phyloP scores from a whole-genome alignment of 768 basidiomycete genomes.

The Cystobasidium tubakii region DNA sequence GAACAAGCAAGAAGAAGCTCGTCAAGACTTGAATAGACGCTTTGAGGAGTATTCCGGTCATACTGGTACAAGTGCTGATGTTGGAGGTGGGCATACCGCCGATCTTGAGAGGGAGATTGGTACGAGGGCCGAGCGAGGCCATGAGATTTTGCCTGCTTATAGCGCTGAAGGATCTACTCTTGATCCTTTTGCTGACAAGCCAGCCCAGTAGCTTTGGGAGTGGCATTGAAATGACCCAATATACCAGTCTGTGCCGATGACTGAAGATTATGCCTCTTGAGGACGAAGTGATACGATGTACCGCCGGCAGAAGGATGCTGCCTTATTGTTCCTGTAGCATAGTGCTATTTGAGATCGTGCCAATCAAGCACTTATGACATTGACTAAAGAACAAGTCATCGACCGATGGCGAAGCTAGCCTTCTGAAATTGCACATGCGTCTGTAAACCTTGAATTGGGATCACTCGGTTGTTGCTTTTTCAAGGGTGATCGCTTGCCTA shows the following conservation, averaged over 20 bases:
- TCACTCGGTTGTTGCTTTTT: not conserved
- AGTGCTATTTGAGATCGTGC: too few relatives aligned
- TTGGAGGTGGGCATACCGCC: not conserved
- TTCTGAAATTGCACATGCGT: not conserved
- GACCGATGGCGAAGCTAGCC: too few relatives aligned
- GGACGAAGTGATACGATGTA: too few relatives aligned
- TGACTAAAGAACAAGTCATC: too few relatives aligned
- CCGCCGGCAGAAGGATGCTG: too few relatives aligned
- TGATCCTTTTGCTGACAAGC: not conserved
- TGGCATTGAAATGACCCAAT: too few relatives aligned
- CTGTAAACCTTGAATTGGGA: not conserved
- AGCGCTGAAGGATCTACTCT: not conserved
- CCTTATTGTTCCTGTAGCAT: too few relatives aligned
- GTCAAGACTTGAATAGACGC: conserved; percentile 14
- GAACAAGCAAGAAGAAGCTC: conserved; percentile 37
- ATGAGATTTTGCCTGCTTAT: conserved; percentile 26
- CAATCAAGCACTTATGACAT: too few relatives aligned
- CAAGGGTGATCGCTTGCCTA: conserved; percentile 4
- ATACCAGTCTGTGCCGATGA: too few relatives aligned
- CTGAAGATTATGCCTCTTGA: too few relatives aligned
- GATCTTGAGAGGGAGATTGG: conserved; percentile 30
- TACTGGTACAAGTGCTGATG: not conserved
- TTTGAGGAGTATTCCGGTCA: conserved; percentile 21
- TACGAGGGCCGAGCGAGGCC: not conserved
- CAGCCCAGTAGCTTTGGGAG: not conserved